Percentiles rank a stretch among this genome's conserved stretches.
Conservation (phyloP, 2,329 filamentous ascomycete genomes). For the Neobulgaria alba region DNA sequence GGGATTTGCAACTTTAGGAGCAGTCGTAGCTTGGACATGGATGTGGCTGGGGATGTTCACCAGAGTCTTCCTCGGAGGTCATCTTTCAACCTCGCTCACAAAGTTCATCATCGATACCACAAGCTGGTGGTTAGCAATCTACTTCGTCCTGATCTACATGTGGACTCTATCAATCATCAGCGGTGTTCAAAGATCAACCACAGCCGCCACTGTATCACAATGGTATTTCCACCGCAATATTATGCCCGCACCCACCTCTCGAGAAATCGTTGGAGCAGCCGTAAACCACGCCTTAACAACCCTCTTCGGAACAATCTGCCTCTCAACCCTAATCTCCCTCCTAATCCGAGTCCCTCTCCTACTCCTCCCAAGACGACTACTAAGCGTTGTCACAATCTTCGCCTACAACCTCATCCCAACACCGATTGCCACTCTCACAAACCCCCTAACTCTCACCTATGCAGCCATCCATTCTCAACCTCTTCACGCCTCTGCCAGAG, state of each 20-base stretch:
- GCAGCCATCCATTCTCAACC: conserved; percentile 87
- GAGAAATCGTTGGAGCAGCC: conserved; percentile 75
- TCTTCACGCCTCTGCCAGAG: conserved; percentile 67
- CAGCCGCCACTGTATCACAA: conserved; percentile 90
- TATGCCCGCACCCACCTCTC: conserved; percentile 66
- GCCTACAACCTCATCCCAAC: conserved; percentile 77
- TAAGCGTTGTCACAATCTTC: conserved; percentile 56
- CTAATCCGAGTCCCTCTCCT: conserved; percentile 78
- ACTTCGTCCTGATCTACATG: conserved; percentile 88
- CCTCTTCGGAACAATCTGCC: conserved; percentile 84
- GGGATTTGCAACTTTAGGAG: conserved; percentile 67
- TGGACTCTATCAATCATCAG: conserved; percentile 88
- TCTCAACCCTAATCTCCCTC: conserved; percentile 75
- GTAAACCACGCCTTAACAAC: conserved; percentile 74
- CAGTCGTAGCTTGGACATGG: conserved; percentile 88
- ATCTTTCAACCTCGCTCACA: conserved; percentile 55
- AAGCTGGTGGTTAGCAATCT: conserved; percentile 91
- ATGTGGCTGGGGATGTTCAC: conserved; percentile 96
- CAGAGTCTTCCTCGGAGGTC: conserved; percentile 86
- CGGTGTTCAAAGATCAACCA: conserved; percentile 82
- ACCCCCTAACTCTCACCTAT: conserved; percentile 86
- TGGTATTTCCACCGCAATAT: conserved; percentile 98
- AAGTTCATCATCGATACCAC: conserved; percentile 75
- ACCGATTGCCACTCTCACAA: conserved; percentile 76
- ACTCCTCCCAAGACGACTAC: conserved; percentile 64